Evolutionary conservation across 1,284 basidiomycete species (phyloP), one percentile per base, ranked within the genome.

Genomic region (Porphyrellus sp.): DNA sequence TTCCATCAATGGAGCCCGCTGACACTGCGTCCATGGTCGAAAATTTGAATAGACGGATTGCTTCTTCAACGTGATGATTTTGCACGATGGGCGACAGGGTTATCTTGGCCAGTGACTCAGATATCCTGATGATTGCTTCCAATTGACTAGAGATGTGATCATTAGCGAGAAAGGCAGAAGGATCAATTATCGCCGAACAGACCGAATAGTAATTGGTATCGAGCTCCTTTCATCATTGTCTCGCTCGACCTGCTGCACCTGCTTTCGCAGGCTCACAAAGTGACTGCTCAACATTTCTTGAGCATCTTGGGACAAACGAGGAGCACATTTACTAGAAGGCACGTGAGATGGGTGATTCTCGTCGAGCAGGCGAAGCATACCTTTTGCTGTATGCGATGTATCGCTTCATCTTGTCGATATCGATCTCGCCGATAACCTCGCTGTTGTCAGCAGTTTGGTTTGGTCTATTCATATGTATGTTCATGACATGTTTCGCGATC

Each of bases 21-120:
- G 93, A 91, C 24, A 99, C 95, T 23, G 97, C 97, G 70, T 99
- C 93, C 96, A 99, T 98, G 1, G 97, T 99, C 16, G 94, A 98
- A 73, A 89, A 97, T 64, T 97, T 98, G 86, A 99, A 99, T 24
- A 99, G 75, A 7, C 97, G 86, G 65, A 99, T 98, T 6, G 97
- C 92, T 72, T 99, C 97, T 69, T 99, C 95, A 31, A 99, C 97
- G 63, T 99, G 96, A 69, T 98, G 89, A 53, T 89, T 87, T 61
- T 87, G 84, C 5, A 99, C 97, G 4, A 86, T 81, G 0, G 93
- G 81, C 2, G 88, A 87, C 20, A 99, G 79, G 1, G 93, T 94
- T 72, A 99, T 82, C 70, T 99, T 99, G 27, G 96, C 95, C 16
- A 98, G 77, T 4, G 94, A 89, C 71, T 99, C 97, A 5, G 94